These are phyloP conservation scores for Backusella mclennaniae DNA, from an alignment of 192 early-diverging fungal species.

Conservation along the genomic window DNA sequence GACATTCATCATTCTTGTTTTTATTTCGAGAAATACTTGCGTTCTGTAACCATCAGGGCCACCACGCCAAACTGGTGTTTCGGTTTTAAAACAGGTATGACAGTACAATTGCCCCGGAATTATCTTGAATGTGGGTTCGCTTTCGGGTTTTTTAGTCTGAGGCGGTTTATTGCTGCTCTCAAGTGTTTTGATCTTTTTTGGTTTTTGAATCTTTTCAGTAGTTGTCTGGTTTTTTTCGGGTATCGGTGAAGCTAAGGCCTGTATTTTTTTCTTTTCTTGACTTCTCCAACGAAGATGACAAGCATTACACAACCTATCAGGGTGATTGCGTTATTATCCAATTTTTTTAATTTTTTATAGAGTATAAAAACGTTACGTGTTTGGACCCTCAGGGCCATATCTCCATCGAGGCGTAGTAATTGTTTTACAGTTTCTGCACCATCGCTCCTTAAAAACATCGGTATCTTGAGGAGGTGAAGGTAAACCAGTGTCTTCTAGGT, in stretches of 20 bases:
- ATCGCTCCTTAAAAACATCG: neutral
- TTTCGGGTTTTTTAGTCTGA: neutral
- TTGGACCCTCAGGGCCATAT: slow-evolving; percentile 13
- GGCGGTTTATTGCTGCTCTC: neutral
- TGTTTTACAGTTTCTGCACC: slow-evolving; percentile 22
- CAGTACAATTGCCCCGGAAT: neutral
- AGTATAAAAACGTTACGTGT: slow-evolving; percentile 18
- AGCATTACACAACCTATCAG: slow-evolving; percentile 24
- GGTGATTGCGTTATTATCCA: neutral
- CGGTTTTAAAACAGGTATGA: slow-evolving; percentile 2
- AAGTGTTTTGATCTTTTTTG: neutral
- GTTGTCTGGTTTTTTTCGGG: neutral
- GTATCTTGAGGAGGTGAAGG: neutral
- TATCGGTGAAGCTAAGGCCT: neutral
- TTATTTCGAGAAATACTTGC: slow-evolving; percentile 14
- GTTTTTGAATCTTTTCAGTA: neutral
- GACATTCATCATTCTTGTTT: neutral
- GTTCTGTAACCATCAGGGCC: slow-evolving; percentile 21
- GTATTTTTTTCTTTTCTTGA: neutral
- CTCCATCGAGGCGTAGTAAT: slow-evolving; percentile 23
- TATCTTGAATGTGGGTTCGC: neutral
- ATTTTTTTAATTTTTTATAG: too few relatives aligned
- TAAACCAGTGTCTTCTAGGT: neutral
- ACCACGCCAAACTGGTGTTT: slow-evolving; percentile 18
- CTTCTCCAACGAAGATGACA: slow-evolving; percentile 29